phyloP scores from a whole-genome alignment of 495 filamentous ascomycete species.

The Penicillium cataractarum region DNA sequence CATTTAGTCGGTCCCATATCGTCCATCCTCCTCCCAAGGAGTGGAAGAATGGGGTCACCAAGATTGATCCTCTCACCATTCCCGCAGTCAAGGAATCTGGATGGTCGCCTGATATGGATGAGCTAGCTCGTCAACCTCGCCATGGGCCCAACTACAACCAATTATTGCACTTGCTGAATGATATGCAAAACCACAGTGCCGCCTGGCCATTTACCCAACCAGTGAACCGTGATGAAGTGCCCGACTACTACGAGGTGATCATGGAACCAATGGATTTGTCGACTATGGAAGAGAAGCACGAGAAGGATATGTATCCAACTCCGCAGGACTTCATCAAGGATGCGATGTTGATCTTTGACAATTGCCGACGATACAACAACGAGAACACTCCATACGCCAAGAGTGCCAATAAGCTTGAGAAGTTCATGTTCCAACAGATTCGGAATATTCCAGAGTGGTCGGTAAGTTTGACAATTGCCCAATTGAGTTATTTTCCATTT shows the following conservation, averaged over 20 bases:
- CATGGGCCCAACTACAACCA: constrained; percentile 97
- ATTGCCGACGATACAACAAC: constrained; percentile 94
- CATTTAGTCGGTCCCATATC: constrained; percentile 85
- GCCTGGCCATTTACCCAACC: constrained; percentile 95
- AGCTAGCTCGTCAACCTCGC: constrained; percentile 91
- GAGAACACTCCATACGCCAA: constrained; percentile 95
- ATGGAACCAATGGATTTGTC: constrained; percentile 96
- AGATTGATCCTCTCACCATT: constrained; percentile 81
- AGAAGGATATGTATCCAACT: constrained; percentile 87
- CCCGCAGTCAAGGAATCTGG: constrained; percentile 85
- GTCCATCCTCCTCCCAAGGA: constrained; percentile 82
- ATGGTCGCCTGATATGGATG: constrained; percentile 98
- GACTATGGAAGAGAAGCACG: constrained; percentile 95
- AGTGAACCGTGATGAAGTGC: constrained; percentile 92
- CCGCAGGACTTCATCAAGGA: constrained; percentile 95
- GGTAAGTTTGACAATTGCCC: constrained; percentile 59
- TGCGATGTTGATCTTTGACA: constrained; percentile 89
- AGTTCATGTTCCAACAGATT: constrained; percentile 94
- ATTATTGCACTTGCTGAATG: constrained; percentile 88
- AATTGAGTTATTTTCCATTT: too few relatives aligned
- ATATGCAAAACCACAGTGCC: constrained; percentile 88
- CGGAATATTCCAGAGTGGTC: constrained; percentile 96
- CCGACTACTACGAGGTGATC: constrained; percentile 98
- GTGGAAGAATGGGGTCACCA: constrained; percentile 71
- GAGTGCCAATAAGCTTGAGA: constrained; percentile 92